These are phyloP conservation scores for Mycena rebaudengoi DNA, from an alignment of 768 basidiomycete species.

Conservation along the genomic window DNA sequence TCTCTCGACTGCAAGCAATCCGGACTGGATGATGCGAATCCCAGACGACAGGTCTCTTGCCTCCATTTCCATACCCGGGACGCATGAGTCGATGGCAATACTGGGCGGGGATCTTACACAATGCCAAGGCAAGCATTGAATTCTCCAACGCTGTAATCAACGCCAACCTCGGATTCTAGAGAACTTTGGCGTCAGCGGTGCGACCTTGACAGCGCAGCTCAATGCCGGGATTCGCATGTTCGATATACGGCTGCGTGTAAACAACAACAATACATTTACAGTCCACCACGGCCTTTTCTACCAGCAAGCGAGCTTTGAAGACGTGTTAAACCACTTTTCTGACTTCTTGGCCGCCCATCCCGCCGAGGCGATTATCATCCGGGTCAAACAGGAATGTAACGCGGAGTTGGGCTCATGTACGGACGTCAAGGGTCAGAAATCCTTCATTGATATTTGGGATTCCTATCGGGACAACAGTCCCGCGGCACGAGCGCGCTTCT, in stretches of 20 bases:
- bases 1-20: conserved; percentile 22
- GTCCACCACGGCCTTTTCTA: conserved; percentile 25
- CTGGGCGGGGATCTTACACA: conserved; percentile 22
- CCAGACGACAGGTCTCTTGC: conserved; percentile 16
- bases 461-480: conserved; percentile 17
- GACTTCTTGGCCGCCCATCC: conserved; percentile 21
- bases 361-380: conserved; percentile 18
- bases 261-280: conserved; percentile 13
- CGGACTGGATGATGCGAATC: conserved; percentile 20
- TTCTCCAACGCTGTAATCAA: background rate
- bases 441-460: conserved; percentile 22
- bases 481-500: background rate
- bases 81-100: conserved; percentile 21
- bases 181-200: conserved; percentile 17
- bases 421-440: conserved; percentile 16
- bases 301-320: conserved; percentile 27
- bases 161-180: background rate
- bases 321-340: conserved; percentile 20
- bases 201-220: conserved; percentile 21
- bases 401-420: conserved; percentile 19
- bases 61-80: conserved; percentile 22
- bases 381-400: conserved; percentile 24
- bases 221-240: conserved; percentile 26
- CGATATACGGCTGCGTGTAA: conserved; percentile 26
- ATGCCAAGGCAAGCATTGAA: conserved; percentile 16